Conservation (phyloP, 75 land plant species). For the Cryptomeria japonica region DNA sequence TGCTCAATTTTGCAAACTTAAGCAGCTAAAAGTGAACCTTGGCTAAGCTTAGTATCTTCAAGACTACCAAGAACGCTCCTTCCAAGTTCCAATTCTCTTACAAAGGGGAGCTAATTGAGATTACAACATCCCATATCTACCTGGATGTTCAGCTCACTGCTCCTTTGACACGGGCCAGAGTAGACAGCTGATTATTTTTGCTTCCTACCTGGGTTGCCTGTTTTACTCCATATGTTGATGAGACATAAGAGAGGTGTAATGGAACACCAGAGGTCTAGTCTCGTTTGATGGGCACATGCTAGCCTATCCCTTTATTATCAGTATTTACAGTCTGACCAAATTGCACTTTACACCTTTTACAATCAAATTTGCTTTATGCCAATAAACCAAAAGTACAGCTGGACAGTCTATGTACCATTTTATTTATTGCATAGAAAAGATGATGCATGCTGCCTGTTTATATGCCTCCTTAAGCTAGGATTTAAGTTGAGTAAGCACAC, state of each 20-base stretch:
- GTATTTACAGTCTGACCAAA: too few relatives aligned
- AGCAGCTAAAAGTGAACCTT: neutral
- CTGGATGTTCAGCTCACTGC: neutral
- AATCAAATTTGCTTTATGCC: neutral
- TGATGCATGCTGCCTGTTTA: neutral
- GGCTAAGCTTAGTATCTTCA: neutral
- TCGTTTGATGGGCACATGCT: neutral
- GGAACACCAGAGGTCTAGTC: neutral
- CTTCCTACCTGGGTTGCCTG: too few relatives aligned
- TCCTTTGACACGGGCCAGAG: neutral
- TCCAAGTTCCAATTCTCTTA: neutral
- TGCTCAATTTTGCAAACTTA: neutral
- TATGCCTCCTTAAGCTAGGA: neutral
- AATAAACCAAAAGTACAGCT: neutral
- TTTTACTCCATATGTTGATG: neutral
- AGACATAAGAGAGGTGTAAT: neutral
- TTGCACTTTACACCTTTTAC: neutral
- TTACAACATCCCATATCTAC: neutral
- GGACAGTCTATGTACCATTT: neutral
- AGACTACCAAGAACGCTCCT: neutral
- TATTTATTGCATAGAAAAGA: neutral
- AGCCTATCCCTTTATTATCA: neutral
- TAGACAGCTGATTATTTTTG: too few relatives aligned
- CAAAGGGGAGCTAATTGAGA: neutral
- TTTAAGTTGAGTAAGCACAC: neutral